Base-by-base conservation (phyloP, 2,329 filamentous ascomycete species). In the Xylariaceae sp. region DNA sequence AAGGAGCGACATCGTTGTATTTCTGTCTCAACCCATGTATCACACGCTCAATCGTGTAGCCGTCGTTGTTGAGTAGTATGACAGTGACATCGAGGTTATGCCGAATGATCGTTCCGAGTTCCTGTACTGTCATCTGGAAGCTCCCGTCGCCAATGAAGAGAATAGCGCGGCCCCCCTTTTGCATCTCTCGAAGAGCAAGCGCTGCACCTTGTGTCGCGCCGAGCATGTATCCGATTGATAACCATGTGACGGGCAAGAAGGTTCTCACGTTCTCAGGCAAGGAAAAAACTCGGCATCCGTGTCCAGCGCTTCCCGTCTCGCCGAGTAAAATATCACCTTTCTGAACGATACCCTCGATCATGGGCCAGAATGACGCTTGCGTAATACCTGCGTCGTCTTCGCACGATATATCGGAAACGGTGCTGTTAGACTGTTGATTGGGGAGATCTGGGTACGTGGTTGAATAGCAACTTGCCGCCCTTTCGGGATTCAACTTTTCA, bases 121-220 rank as follows among this genome's bases (percentile, higher is more conserved):
- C 83, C 61, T 87, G 84, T 0, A 76, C 81, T 0, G 83, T 87
- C 68, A 87, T 78, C 55, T 85, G 78, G 51, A 87, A 75, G 53
- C 80, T 83, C 3, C 83, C 83, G 45, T 85, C 82, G 5, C 82
- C 82, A 32, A 82, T 82, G 52, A 82, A 72, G 1, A 85, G 66
- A 10, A 84, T 71, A 0, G 80, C 78, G 47, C 78, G 69, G n/a
- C 63, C 70, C 6, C 63, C 62, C 15, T 57, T 43, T 6, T 66
- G 59, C 2, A 75, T 60, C 48, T 83, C 79, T 17, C 66, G 64
- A 3, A 76, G 71, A 0, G 83, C 84, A 0, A 82, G 66, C 0
- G 76, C 74, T 0, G 77, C 77, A 2, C 81, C 81, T 18, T 78
- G 72, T 3, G 76, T 74, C 1, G 77, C 80, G 1, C 77, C 76